A percentile compares a stretch with the other conserved stretches of the same genome.
These are phyloP conservation scores for Terfezia claveryi DNA, from an alignment of 495 filamentous ascomycete genomes.

Conservation along the genomic window DNA sequence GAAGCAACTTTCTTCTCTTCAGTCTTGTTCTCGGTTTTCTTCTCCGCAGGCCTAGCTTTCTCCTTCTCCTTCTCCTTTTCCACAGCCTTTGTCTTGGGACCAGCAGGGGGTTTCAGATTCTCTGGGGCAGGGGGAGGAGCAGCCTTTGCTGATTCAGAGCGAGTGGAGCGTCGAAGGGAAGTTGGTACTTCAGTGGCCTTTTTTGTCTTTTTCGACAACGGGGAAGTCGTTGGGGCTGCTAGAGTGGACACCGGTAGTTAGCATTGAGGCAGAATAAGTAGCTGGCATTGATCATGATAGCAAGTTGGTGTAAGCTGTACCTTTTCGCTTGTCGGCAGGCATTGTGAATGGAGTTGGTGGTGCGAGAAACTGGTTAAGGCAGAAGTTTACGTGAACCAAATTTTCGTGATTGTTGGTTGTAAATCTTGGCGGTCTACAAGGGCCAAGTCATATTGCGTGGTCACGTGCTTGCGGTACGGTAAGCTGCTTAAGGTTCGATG, in stretches of 20 bases:
- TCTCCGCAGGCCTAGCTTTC: slow-evolving; percentile 3
- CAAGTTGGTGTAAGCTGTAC: not conserved
- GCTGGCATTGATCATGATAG: slow-evolving; percentile 6
- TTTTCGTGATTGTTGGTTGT: not conserved
- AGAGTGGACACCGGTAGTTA: slow-evolving; percentile 5
- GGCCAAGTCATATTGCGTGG: too few relatives aligned
- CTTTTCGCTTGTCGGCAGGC: not conserved
- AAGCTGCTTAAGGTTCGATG: too few relatives aligned
- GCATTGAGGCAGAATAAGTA: slow-evolving; percentile 13
- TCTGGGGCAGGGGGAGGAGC: slow-evolving; percentile 1
- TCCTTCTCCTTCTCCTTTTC: slow-evolving; percentile 1
- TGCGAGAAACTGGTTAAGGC: not conserved
- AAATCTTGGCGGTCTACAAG: not conserved
- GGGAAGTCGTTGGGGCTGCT: slow-evolving; percentile 27
- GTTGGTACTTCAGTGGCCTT: slow-evolving; percentile 22
- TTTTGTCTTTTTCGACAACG: slow-evolving; percentile 36
- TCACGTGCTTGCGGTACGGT: too few relatives aligned
- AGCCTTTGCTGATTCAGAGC: not conserved
- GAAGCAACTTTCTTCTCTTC: not conserved
- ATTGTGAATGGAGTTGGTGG: not conserved
- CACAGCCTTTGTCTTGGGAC: slow-evolving; percentile 1
- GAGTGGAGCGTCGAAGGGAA: not conserved
- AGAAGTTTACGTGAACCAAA: not conserved
- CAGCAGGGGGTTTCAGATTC: not conserved
- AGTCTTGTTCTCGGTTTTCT: slow-evolving; percentile 1